Conservation (phyloP, 495 filamentous ascomycete species). For the Astrocystis sublimbata region DNA sequence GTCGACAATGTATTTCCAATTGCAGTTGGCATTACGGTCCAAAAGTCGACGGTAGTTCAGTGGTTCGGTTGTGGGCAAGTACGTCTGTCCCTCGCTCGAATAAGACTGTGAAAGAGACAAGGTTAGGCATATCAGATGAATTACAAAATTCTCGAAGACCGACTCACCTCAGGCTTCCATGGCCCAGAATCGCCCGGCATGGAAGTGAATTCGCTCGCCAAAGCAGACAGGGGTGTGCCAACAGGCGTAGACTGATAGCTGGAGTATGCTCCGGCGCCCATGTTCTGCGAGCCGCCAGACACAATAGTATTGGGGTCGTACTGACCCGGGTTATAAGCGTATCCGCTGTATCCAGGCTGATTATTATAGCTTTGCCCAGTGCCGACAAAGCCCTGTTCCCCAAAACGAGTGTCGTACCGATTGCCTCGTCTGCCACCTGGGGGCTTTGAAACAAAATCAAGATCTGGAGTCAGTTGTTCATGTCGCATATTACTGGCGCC, state of each 20-base stretch:
- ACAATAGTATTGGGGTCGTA: constrained; percentile 39
- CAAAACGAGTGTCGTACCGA: constrained; percentile 48
- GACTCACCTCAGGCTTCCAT: constrained; percentile 58
- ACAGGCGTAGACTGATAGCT: constrained; percentile 70
- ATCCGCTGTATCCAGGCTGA: constrained; percentile 25
- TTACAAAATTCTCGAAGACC: background rate
- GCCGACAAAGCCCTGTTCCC: constrained; percentile 20
- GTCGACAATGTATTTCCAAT: constrained; percentile 99
- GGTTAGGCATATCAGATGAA: constrained; percentile 13
- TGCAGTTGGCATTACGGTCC: constrained; percentile 94
- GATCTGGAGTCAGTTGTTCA: constrained; percentile 49
- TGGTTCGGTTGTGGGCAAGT: constrained; percentile 86
- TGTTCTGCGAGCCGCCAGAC: constrained; percentile 30
- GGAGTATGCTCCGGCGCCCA: constrained; percentile 54
- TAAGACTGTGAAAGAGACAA: constrained; percentile 34
- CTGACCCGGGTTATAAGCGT: constrained; percentile 30
- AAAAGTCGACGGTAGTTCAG: constrained; percentile 94
- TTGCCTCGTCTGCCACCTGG: constrained; percentile 37
- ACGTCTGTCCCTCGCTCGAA: constrained; percentile 67
- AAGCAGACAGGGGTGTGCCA: constrained; percentile 80
- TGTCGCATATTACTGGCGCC: constrained; percentile 41
- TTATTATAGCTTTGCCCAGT: constrained; percentile 18
- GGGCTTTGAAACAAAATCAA: constrained; percentile 43
- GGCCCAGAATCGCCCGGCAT: constrained; percentile 26
- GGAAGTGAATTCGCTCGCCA: constrained; percentile 77